Base-by-base conservation (phyloP, 1,284 basidiomycete genomes). In the Boletus semigastroideus region DNA sequence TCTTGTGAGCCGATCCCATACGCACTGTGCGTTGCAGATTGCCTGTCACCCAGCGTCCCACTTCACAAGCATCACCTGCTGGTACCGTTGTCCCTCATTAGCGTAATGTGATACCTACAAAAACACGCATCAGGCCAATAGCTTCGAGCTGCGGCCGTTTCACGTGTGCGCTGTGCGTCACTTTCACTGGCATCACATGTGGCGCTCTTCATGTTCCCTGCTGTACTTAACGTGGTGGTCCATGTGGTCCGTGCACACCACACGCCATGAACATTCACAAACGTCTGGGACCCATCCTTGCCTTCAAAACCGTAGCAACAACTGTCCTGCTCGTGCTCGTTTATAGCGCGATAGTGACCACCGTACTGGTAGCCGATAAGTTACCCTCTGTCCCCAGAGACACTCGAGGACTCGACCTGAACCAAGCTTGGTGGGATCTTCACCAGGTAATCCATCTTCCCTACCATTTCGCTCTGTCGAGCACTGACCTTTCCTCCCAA, bases 391-490 rank as follows among this genome's bases (percentile, higher is more conserved):
- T 83, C 10, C 79, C 81, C 0, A 68, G 69, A 39, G 59, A 78
- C 48, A 75, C 76, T 40, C 63, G 70, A 19, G 84, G 80, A 3
- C 66, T 90, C 46, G 70, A 84, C 62, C 55, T 89, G 41, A 71
- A 78, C 37, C 68, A 75, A 43, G 86, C 87, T 7, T 85, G 80
- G 63, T 68, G 70, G 36, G 85, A 90, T 57, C 69, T 90, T 36
- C 80, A 85, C 56, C 60, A 70, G 57, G 85, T 84, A 63, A 52
- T 76, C 65, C 13, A 14, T 5, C 5, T n/a, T 19, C 37, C 51
- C 39, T n/a, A 31, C 16, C 33, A 25, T 20, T 22, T 27, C 17
- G n/a, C 19, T 19, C 22, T 28, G 8, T 38, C 46, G 31, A 46
- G 25, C 13, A 37, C 30, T 49, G n/a, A 55, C 42, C 22, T 40